Conservation (phyloP, 2,329 filamentous ascomycete species). For the Trichoderma polysporum region DNA sequence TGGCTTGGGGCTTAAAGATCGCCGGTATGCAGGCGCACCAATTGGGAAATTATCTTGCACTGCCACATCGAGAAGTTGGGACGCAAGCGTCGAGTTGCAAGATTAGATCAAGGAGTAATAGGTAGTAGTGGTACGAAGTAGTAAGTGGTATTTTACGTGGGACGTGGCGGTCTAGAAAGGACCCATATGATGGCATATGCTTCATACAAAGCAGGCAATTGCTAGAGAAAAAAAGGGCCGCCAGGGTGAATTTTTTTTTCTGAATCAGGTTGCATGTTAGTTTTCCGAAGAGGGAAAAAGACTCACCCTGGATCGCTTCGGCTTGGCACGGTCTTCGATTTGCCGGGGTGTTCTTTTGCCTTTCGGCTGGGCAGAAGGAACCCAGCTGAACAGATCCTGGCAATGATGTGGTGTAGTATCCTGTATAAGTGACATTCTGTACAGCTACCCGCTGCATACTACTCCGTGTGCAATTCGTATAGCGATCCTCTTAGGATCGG, state of each 20-base stretch:
- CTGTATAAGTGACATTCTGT: slow-evolving; percentile 3
- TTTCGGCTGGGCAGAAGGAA: background rate
- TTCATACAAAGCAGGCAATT: background rate
- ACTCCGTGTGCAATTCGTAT: slow-evolving; percentile 5
- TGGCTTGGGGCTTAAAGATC: background rate
- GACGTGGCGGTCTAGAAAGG: slow-evolving; percentile 8
- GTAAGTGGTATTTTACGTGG: too few species aligned
- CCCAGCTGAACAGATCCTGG: slow-evolving; percentile 12
- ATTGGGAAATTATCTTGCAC: background rate
- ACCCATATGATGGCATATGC: background rate
- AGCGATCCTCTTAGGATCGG: background rate
- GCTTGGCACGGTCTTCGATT: slow-evolving; percentile 3
- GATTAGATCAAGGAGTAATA: background rate
- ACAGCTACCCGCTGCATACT: background rate
- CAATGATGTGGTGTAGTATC: background rate
- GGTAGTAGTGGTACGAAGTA: too few species aligned
- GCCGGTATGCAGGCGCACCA: background rate
- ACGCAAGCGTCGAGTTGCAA: background rate
- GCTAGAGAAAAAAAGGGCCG: background rate
- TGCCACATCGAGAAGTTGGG: background rate
- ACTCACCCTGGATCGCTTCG: background rate
- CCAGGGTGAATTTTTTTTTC: too few species aligned
- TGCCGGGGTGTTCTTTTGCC: background rate
- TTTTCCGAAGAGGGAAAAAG: background rate
- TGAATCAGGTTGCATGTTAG: background rate